Base-by-base conservation (phyloP, 352 stramenopile genomes). In the Blastocystis sp. region DNA sequence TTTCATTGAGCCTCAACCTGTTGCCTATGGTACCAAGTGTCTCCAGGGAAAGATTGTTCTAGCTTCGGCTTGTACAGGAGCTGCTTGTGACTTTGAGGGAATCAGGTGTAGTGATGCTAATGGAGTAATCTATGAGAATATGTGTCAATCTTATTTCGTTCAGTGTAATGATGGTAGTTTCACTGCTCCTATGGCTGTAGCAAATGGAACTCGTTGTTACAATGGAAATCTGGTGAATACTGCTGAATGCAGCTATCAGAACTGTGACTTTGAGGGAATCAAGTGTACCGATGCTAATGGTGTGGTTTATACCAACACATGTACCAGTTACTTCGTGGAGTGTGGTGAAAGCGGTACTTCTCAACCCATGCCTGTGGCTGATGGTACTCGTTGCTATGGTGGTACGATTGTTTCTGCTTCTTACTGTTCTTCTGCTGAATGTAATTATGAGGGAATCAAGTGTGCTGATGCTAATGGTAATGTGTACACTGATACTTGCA, bases 21-120 rank as follows among this genome's bases (percentile, higher is more conserved):
- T 87, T 16, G 77, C 77, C 16, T 83, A 51, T 37, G 77, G 77
- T 1, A 87, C 54, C 39, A 87, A 87, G 65, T 87, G 77, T 54
- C 56, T 58, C 16, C 6, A 87, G 59, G 65, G 65, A 9, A 14
- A 66, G 24, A 87, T 87, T 35, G 77, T 87, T 21, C 49, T 43
- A 6, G 19, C 77, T 24, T 66, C 59, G 1, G 56, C 24, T 42
- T 87, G 65, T 61, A 58, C 65, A 37, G 39, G 65, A 14, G 49
- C 43, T 19, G 54, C 27, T 21, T 87, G 77, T 54, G 12, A 5
- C 43, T 87, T 51, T 19, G 77, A 87, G 49, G 77, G 77, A 29
- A 87, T 87, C 35, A 27, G 21, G 14, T 87, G 77, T 61, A 63
- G 21, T 14, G 65, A 87, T 39, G 65, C 59, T 19, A 58, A 87